Percentiles rank a stretch among this genome's conserved stretches.
Conservation (phyloP, 2,329 filamentous ascomycete genomes). For the Trichoderma aggressivum region DNA sequence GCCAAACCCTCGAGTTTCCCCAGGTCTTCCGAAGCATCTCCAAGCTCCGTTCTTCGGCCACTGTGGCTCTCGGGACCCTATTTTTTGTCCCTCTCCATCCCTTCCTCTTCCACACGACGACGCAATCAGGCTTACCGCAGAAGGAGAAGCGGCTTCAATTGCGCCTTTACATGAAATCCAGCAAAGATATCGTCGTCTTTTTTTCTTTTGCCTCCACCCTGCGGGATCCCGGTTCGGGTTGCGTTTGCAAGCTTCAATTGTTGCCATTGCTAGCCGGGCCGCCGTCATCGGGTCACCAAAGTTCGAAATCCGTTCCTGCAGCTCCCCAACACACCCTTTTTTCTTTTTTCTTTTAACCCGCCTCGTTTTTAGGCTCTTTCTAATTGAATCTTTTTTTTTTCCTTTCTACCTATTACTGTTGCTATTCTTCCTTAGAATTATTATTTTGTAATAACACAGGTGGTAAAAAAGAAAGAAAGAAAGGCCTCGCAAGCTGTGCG, state of each 20-base stretch:
- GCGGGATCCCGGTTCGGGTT: background rate
- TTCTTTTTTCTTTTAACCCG: background rate
- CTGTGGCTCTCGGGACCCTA: background rate
- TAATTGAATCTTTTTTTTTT: background rate
- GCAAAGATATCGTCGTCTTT: too few species aligned
- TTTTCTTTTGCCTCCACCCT: too few species aligned
- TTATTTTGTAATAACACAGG: background rate
- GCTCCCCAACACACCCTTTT: background rate
- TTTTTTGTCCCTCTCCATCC: background rate
- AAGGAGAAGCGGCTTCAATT: background rate
- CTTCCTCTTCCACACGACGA: background rate
- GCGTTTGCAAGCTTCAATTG: background rate
- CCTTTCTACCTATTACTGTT: background rate
- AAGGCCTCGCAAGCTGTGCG: background rate
- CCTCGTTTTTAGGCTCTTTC: background rate
- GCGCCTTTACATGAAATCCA: too few species aligned
- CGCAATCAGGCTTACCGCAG: background rate
- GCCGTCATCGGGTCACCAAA: conserved; percentile 10
- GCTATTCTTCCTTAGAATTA: background rate
- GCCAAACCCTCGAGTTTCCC: background rate
- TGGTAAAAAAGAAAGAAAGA: background rate
- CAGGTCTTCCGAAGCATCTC: background rate
- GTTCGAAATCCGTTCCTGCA: background rate
- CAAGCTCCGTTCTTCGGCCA: conserved; percentile 7
- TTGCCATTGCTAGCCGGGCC: conserved; percentile 12